Conservation (phyloP, 1,284 basidiomycete genomes). For the Cryptococcus sp. region DNA sequence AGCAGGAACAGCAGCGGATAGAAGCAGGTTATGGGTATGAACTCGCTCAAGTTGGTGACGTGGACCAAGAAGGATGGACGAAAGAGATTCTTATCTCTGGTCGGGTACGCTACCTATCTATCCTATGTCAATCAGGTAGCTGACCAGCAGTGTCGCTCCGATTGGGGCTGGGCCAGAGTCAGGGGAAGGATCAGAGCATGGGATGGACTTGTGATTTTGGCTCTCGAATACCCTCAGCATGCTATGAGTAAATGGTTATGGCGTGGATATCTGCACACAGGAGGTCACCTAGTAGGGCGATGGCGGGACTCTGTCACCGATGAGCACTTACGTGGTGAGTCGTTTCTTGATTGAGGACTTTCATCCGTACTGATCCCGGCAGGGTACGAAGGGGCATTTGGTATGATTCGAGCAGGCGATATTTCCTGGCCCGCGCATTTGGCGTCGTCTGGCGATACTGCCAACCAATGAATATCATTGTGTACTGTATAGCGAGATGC, state of each 20-base stretch:
- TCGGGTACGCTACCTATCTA: slow-evolving; percentile 17
- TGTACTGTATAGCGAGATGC: too few species aligned
- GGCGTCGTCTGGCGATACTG: too few species aligned
- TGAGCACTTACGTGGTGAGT: slow-evolving; percentile 30
- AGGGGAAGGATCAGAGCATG: slow-evolving; percentile 45
- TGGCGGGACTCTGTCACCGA: slow-evolving; percentile 47
- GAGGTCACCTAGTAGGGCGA: slow-evolving; percentile 39
- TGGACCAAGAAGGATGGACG: slow-evolving; percentile 42
- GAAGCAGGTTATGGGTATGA: slow-evolving; percentile 36
- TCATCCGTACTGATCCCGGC: slow-evolving; percentile 1
- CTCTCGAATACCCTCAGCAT: slow-evolving; percentile 25
- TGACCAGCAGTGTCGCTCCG: slow-evolving; percentile 14
- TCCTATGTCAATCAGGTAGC: background rate
- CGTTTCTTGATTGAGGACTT: too few species aligned
- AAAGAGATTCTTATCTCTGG: slow-evolving; percentile 48
- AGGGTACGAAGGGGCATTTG: slow-evolving; percentile 42
- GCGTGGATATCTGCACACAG: slow-evolving; percentile 45
- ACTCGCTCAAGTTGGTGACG: slow-evolving; percentile 27
- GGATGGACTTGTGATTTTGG: slow-evolving; percentile 43
- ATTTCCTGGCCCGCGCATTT: slow-evolving; percentile 31
- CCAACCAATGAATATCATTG: too few species aligned
- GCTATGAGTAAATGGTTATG: slow-evolving; percentile 43
- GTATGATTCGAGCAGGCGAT: slow-evolving; percentile 38
- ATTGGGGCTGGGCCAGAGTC: slow-evolving; percentile 36
- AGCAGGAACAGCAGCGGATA: slow-evolving; percentile 25